Conservation (phyloP, 2,329 filamentous ascomycete species). For the Aschersonia sp. region DNA sequence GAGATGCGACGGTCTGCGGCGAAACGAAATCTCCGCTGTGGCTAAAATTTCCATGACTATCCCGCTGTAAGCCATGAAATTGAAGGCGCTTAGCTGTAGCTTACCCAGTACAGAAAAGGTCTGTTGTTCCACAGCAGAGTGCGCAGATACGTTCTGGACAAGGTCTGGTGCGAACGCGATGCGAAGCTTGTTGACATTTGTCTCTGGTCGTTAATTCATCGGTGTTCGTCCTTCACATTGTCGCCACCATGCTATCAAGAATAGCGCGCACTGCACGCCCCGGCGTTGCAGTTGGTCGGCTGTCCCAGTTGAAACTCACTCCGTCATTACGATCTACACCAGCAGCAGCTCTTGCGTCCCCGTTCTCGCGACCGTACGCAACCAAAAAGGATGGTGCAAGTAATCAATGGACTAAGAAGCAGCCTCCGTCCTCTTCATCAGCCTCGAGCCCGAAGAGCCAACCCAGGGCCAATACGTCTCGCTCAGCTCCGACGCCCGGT, state of each 20-base stretch:
- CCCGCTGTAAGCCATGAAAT: no score
- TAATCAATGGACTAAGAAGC: slow-evolving; percentile 2
- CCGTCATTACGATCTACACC: slow-evolving; percentile 14
- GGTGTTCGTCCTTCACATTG: no score
- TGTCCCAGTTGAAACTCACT: slow-evolving; percentile 2
- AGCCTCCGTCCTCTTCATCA: slow-evolving; percentile 1
- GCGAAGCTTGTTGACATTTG: not conserved
- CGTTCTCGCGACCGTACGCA: slow-evolving; percentile 16
- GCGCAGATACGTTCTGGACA: not conserved
- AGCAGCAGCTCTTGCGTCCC: slow-evolving; percentile 8
- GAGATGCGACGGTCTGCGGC: not conserved
- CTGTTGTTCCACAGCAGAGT: no score
- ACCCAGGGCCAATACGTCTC: slow-evolving; percentile 2
- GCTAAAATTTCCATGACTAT: no score
- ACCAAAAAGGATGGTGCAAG: slow-evolving; percentile 6
- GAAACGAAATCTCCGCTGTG: slow-evolving; percentile 1
- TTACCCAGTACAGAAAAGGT: no score
- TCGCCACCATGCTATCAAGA: slow-evolving; percentile 23
- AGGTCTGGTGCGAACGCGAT: not conserved
- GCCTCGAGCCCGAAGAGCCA: slow-evolving; percentile 1
- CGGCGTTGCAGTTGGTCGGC: slow-evolving; percentile 12
- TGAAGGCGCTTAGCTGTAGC: no score
- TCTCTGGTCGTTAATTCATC: no score
- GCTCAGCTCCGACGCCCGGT: not conserved
- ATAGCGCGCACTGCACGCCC: slow-evolving; percentile 18